These are phyloP conservation scores for Golubevia pallescens DNA, from an alignment of 1,284 basidiomycete species.

Conservation along the genomic window DNA sequence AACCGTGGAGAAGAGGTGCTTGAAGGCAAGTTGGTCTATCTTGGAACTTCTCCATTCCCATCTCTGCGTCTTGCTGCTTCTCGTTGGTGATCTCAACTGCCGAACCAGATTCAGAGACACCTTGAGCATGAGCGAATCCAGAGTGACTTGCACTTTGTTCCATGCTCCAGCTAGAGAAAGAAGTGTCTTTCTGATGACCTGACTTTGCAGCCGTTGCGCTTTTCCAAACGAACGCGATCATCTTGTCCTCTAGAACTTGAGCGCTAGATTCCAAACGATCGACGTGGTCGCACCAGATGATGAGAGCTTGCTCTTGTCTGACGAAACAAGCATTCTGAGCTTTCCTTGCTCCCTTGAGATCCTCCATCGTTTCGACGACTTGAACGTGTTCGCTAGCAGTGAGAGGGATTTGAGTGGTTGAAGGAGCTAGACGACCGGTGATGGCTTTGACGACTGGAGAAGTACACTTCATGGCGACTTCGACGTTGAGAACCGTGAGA, in stretches of 20 bases:
- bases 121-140: too few relatives aligned
- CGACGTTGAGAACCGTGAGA: slow-evolving; percentile 29
- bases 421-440: slow-evolving; percentile 22
- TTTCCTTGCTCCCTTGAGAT: slow-evolving; percentile 27
- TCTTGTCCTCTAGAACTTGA: slow-evolving; percentile 25
- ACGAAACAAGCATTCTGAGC: slow-evolving; percentile 41
- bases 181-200: too few relatives aligned
- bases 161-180: too few relatives aligned
- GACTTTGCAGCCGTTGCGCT: slow-evolving; percentile 15
- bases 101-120: too few relatives aligned
- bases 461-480: slow-evolving; percentile 32
- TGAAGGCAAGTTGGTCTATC: slow-evolving; percentile 21
- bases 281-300: slow-evolving; percentile 35
- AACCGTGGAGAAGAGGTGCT: slow-evolving; percentile 27
- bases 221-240: slow-evolving; percentile 36
- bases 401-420: slow-evolving; percentile 29
- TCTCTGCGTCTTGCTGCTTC: too few relatives aligned
- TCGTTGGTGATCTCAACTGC: too few relatives aligned
- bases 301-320: slow-evolving; percentile 25
- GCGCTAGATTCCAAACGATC: slow-evolving; percentile 18
- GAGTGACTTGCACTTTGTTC: too few relatives aligned
- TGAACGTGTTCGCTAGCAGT: slow-evolving; percentile 33
- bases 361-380: slow-evolving; percentile 34
- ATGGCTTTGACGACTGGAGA: slow-evolving; percentile 31
- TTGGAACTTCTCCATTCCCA: slow-evolving; percentile 2